A percentile compares a stretch with the other conserved stretches of the same genome.
Evolutionary conservation across 805 yeast species (phyloP).

Genomic region (Yamadazyma endophytica): DNA sequence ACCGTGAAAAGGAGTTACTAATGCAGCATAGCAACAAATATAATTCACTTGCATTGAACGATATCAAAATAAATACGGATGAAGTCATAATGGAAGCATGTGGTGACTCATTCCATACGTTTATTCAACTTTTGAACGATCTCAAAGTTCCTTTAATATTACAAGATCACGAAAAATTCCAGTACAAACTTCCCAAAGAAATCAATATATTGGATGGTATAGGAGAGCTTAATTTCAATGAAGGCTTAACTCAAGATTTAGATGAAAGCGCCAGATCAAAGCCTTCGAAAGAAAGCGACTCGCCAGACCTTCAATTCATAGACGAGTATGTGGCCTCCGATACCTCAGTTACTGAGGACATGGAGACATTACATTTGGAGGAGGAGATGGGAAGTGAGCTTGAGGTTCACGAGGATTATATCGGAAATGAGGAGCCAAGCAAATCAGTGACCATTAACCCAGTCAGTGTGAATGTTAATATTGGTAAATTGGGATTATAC

Average conservation of each 20-base stretch:
- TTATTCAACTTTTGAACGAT: constrained; percentile 65
- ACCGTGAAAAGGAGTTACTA: constrained; percentile 1
- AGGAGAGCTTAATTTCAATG: constrained; percentile 28
- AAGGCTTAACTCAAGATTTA: no score
- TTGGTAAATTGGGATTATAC: constrained; percentile 40
- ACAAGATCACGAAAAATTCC: constrained; percentile 57
- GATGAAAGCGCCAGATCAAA: no score
- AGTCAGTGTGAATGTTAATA: constrained; percentile 22
- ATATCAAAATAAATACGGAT: constrained; percentile 47
- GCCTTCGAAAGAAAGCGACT: no score
- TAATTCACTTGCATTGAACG: constrained; percentile 25
- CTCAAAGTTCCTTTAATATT: constrained; percentile 65
- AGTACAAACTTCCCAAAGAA: constrained; percentile 25
- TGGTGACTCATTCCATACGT: constrained; percentile 79
- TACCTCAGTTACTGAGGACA: background rate
- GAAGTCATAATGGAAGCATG: constrained; percentile 53
- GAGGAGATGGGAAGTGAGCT: constrained; percentile 1
- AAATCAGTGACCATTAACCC: constrained; percentile 8
- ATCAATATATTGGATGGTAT: constrained; percentile 41
- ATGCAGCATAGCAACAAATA: constrained; percentile 5
- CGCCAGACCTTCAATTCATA: constrained; percentile 13
- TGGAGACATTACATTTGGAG: constrained; percentile 1
- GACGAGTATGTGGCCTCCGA: constrained; percentile 16
- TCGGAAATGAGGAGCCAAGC: no score
- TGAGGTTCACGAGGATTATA: constrained; percentile 6